These are phyloP conservation scores for Myxozyma kluyveri DNA, from an alignment of 805 yeast species.

Conservation along the genomic window DNA sequence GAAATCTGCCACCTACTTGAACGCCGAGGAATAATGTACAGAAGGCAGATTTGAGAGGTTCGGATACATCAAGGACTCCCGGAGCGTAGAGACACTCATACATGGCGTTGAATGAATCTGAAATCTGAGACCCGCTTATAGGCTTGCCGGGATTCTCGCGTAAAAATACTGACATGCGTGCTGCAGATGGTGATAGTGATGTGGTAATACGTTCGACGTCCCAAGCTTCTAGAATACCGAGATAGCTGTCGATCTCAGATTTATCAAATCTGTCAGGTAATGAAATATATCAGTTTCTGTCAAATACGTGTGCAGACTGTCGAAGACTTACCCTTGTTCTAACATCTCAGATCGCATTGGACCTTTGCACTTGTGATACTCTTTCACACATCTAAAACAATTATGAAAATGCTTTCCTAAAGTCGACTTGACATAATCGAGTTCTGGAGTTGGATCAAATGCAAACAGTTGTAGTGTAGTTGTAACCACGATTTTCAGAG, in stretches of 20 bases:
- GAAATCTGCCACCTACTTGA: slow-evolving; percentile 31
- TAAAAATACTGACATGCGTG: slow-evolving; percentile 9
- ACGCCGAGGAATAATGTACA: slow-evolving; percentile 28
- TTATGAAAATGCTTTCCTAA: slow-evolving; percentile 23
- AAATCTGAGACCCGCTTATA: slow-evolving; percentile 13
- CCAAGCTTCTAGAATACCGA: slow-evolving; percentile 23
- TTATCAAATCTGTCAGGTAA: slow-evolving; percentile 18
- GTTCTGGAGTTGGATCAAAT: slow-evolving; percentile 25
- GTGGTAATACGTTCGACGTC: slow-evolving; percentile 22
- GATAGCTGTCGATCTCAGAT: slow-evolving; percentile 25
- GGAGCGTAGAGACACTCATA: slow-evolving; percentile 33
- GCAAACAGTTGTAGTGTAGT: slow-evolving; percentile 27
- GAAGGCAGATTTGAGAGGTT: slow-evolving; percentile 12
- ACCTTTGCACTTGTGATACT: slow-evolving; percentile 23
- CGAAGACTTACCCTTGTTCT: slow-evolving; percentile 18
- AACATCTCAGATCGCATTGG: slow-evolving; percentile 18
- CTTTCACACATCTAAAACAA: slow-evolving; percentile 30
- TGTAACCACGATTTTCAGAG: slow-evolving; percentile 11
- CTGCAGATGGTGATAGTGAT: slow-evolving; percentile 22
- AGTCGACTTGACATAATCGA: slow-evolving; percentile 26
- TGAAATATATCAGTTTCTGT: neutral
- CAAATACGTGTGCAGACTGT: neutral
- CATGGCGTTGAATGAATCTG: slow-evolving; percentile 28
- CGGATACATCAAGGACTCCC: slow-evolving; percentile 9
- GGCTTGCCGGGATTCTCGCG: slow-evolving; percentile 8